Evolutionary conservation across 768 basidiomycete genomes (phyloP), one percentile per base, ranked within the genome.

Genomic region (Russula ochroleuca): DNA sequence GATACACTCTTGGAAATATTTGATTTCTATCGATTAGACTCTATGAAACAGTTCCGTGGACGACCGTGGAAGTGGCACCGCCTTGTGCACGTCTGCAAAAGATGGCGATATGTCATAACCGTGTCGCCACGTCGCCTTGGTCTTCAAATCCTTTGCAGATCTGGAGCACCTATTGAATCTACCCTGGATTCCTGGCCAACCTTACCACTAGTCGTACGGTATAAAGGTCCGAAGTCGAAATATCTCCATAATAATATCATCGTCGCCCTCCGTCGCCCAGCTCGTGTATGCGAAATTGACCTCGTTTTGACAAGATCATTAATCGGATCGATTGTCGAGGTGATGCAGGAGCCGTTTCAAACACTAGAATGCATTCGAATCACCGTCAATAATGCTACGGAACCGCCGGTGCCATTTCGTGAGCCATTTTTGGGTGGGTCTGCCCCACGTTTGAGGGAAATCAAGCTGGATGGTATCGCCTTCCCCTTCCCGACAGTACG

Each of bases 381-480:
- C 62, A 75, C 50, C 71, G 80, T n/a, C 66, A 35, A 38, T 68
- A 2, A 57, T 79, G 1, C 70, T 79, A 13, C 69, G 72, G 21
- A 57, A 81, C 60, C 73, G 79, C 47, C 14, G 0, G 5, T 70
- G 37, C 19, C 43, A 13, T 3, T 4, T 6, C 2, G 13, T 8
- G 19, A 17, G 7, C 19, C 41, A 19, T 62, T 56, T 37, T 28
- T 62, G 28, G 48, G 61, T 33, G 61, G 47, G 33, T 62, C 47
- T 37, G 37, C 61, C 6, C 61, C 54, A 41, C 48, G 14, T 28
- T 19, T 62, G 31, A 28, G 4, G 10, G 19, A 21, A 1, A 40
- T 62, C 2, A 2, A 33, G 1, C 3, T 50, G 28, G 1, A n/a
- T 5, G 28, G 55, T 15, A 10, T 62, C 7, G 13, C 31, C 3